Evolutionary conservation across 495 filamentous ascomycete species (phyloP).

Genomic region (Bacidia gigantensis): DNA sequence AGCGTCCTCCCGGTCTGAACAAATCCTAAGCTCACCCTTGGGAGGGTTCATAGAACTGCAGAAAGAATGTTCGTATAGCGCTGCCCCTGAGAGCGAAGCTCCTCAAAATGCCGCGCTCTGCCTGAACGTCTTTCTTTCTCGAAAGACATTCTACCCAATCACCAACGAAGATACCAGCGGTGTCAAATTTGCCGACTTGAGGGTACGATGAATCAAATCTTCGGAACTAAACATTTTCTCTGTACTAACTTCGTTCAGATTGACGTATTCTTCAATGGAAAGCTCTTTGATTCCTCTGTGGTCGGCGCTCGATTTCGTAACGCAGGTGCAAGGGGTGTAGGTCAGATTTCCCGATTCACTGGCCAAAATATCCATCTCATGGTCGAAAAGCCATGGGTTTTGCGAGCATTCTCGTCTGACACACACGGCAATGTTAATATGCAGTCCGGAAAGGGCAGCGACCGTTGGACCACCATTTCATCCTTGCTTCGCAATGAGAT

Average conservation of each 20-base stretch:
- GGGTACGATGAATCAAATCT: neutral
- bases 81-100: neutral
- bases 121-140: constrained; percentile 19
- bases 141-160: constrained; percentile 15
- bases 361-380: constrained; percentile 22
- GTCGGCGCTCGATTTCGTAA: constrained; percentile 11
- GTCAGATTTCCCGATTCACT: constrained; percentile 20
- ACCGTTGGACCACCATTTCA: constrained; percentile 24
- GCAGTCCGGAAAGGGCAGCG: constrained; percentile 2
- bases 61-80: neutral
- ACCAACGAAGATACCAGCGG: neutral
- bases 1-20: neutral
- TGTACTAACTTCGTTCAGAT: constrained; percentile 17
- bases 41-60: neutral
- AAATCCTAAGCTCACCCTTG: neutral
- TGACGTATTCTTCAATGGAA: constrained; percentile 33
- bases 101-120: constrained; percentile 3
- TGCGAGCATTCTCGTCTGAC: constrained; percentile 20
- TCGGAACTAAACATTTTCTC: neutral
- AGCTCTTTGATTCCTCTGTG: constrained; percentile 21
- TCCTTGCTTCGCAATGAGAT: constrained; percentile 22
- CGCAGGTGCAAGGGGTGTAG: constrained; percentile 2
- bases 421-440: constrained; percentile 10
- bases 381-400: constrained; percentile 29
- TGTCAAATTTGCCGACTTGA: neutral